Percentiles rank a stretch among this genome's conserved stretches.
These are phyloP conservation scores for Stromatinia cepivora DNA, from an alignment of 2,329 filamentous ascomycete species.

Conservation along the genomic window DNA sequence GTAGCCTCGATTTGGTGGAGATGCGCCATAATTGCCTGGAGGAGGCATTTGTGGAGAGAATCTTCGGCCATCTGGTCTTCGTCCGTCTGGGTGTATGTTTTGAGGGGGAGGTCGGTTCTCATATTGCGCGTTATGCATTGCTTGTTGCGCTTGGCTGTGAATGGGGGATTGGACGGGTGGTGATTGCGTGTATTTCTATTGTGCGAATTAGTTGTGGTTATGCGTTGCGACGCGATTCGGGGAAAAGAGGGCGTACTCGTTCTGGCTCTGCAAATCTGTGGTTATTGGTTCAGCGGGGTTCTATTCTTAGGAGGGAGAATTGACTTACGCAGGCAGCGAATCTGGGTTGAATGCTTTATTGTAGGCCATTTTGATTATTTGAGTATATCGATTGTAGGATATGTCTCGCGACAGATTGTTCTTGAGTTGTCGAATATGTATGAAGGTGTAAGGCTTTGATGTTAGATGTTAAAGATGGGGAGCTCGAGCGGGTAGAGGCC, in stretches of 20 bases:
- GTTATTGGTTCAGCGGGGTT: slow-evolving; percentile 26
- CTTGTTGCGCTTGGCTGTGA: slow-evolving; percentile 31
- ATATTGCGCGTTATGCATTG: slow-evolving; percentile 33
- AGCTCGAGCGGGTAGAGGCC: slow-evolving; percentile 8
- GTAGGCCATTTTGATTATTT: slow-evolving; percentile 74
- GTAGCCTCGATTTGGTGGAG: slow-evolving; percentile 45
- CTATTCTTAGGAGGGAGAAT: slow-evolving; percentile 18
- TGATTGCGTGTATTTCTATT: slow-evolving; percentile 23
- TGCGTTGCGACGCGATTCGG: not conserved
- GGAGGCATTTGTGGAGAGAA: slow-evolving; percentile 36
- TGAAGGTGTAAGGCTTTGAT: not conserved
- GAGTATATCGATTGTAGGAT: not conserved
- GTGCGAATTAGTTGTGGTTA: not conserved
- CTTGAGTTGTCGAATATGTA: not conserved
- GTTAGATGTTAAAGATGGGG: not conserved
- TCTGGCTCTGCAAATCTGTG: slow-evolving; percentile 55
- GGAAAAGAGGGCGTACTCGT: slow-evolving; percentile 37
- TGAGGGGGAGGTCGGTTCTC: slow-evolving; percentile 34
- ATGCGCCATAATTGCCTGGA: slow-evolving; percentile 34
- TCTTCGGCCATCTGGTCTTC: slow-evolving; percentile 26
- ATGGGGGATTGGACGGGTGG: not conserved
- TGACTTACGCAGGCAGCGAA: slow-evolving; percentile 80
- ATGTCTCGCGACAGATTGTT: not conserved
- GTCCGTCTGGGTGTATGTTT: slow-evolving; percentile 24
- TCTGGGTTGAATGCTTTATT: slow-evolving; percentile 92